A percentile compares a stretch with the other conserved stretches of the same genome.
These are phyloP conservation scores for Dalbergia cochinchinensis DNA, from an alignment of 306 rosid genomes.

Conservation along the genomic window DNA sequence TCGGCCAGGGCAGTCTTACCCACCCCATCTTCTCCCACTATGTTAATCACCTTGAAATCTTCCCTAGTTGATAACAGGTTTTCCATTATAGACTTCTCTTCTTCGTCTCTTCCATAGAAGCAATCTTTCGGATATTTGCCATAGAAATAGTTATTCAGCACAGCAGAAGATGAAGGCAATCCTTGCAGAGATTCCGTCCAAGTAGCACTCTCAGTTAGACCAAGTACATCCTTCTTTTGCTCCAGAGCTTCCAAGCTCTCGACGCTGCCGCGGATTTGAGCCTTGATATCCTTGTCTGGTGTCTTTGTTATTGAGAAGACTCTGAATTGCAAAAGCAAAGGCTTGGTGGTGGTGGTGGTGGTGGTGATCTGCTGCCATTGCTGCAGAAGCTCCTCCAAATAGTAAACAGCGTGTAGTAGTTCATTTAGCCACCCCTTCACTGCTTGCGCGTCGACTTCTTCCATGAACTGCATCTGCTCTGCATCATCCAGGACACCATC, in stretches of 20 bases:
- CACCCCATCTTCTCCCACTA: constrained; percentile 40
- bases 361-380: neutral
- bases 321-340: neutral
- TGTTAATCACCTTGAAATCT: constrained; percentile 41
- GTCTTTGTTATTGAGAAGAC: constrained; percentile 13
- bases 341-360: constrained; percentile 14
- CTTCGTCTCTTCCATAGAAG: constrained; percentile 51
- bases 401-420: neutral
- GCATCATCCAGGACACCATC: constrained; percentile 39
- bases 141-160: constrained; percentile 35
- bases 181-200: constrained; percentile 30
- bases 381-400: constrained; percentile 23
- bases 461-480: constrained; percentile 18
- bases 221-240: constrained; percentile 48
- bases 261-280: neutral
- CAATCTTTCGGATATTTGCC: constrained; percentile 38
- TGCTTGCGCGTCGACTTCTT: neutral
- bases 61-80: constrained; percentile 22
- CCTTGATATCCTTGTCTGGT: constrained; percentile 3
- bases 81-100: constrained; percentile 47
- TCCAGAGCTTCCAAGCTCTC: constrained; percentile 36
- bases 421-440: constrained; percentile 41
- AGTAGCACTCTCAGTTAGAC: constrained; percentile 37
- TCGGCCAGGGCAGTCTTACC: constrained; percentile 58
- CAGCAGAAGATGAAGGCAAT: constrained; percentile 33